These are phyloP conservation scores for Corylus avellana DNA, from an alignment of 306 rosid species.

Conservation along the genomic window DNA sequence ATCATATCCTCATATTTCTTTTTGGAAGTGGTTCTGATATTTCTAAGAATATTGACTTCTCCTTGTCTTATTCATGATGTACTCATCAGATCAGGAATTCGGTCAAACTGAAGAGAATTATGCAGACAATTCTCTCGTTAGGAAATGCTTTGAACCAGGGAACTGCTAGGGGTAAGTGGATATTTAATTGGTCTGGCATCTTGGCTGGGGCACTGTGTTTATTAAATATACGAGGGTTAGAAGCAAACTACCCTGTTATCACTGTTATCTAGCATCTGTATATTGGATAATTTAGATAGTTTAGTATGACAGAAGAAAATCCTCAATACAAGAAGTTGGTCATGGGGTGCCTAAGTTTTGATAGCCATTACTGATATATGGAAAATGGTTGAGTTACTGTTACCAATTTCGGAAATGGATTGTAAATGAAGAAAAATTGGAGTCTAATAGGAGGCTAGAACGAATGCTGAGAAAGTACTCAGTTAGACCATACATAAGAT, in stretches of 20 bases:
- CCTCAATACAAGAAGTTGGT: neutral
- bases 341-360: neutral
- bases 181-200: conserved; percentile 17
- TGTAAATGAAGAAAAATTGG: neutral
- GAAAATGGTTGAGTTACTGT: neutral
- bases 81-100: conserved; percentile 75
- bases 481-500: neutral
- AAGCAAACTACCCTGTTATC: neutral
- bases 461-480: neutral
- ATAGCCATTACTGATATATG: neutral
- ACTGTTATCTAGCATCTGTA: neutral
- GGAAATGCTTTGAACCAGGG: conserved; percentile 99
- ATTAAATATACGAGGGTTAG: neutral
- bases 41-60: conserved; percentile 14
- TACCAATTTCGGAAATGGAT: neutral
- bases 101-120: conserved; percentile 83
- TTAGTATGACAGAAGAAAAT: neutral
- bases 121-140: conserved; percentile 92
- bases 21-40: conserved; percentile 16
- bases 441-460: neutral
- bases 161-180: conserved; percentile 84
- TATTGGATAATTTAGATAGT: neutral
- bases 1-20: conserved; percentile 21
- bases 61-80: conserved; percentile 18
- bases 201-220: conserved; percentile 23